Conservation (phyloP, 768 basidiomycete genomes). For the Rhodocollybia butyracea region DNA sequence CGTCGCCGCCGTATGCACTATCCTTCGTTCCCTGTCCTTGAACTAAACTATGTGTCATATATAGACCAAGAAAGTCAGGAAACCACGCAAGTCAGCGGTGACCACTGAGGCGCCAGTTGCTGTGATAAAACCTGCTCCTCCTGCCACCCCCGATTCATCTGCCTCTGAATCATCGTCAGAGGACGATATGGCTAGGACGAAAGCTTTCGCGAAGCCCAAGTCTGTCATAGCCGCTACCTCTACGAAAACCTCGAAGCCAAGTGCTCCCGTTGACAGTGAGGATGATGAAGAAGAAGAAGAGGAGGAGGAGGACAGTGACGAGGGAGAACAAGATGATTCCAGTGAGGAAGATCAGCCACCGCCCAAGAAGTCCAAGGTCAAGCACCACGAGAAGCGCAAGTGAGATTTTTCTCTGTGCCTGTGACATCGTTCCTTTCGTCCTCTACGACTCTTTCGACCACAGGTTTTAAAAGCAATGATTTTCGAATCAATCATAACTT, state of each 20-base stretch:
- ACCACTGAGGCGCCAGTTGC: not conserved
- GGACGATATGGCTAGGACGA: not conserved
- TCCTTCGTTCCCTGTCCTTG: not conserved
- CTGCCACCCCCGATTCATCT: not conserved
- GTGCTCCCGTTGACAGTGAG: not conserved
- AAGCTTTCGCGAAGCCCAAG: not conserved
- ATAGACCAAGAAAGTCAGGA: slow-evolving; percentile 1
- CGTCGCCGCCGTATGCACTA: slow-evolving; percentile 1
- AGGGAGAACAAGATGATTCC: not conserved
- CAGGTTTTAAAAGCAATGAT: too few species aligned
- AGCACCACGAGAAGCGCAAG: slow-evolving; percentile 3
- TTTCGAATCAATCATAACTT: slow-evolving; percentile 4
- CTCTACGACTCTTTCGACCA: too few species aligned
- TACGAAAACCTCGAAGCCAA: not conserved
- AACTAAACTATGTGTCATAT: not conserved
- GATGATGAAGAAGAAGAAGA: slow-evolving; percentile 1
- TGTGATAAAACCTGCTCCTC: not conserved
- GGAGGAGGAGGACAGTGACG: slow-evolving; percentile 2
- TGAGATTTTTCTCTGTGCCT: not conserved
- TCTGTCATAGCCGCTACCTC: not conserved
- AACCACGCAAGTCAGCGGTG: not conserved
- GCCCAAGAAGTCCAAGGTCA: slow-evolving; percentile 3
- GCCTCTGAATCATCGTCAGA: slow-evolving; percentile 12
- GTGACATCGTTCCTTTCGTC: not conserved
- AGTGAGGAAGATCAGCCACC: slow-evolving; percentile 7